These are phyloP conservation scores for Caryopteris hybrid DNA, from an alignment of 305 asterid genomes.

Conservation along the genomic window DNA sequence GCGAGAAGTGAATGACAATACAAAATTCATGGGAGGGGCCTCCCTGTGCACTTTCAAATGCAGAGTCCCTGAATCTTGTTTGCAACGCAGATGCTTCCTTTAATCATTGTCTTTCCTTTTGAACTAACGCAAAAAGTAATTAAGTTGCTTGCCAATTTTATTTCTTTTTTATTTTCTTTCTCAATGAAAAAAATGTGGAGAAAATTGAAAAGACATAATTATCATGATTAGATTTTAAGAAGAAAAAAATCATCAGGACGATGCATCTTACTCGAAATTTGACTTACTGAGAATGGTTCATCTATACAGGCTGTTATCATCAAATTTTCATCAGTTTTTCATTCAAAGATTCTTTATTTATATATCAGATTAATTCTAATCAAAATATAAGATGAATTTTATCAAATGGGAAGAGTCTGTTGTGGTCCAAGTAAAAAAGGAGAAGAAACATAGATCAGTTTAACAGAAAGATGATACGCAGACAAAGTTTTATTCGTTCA, in stretches of 20 bases:
- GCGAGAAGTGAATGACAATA: not conserved
- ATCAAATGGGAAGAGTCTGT: not conserved
- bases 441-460: not conserved
- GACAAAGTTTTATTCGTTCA: not conserved
- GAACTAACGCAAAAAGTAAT: not conserved
- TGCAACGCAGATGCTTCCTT: not conserved
- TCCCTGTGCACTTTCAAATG: not conserved
- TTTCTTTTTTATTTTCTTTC: not conserved
- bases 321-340: not conserved
- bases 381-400: not conserved
- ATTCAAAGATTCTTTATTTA: not conserved
- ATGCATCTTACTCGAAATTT: too few relatives aligned
- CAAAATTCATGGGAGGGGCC: not conserved
- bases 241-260: too few relatives aligned
- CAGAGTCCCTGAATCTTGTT: not conserved
- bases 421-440: not conserved
- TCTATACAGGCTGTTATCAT: not conserved
- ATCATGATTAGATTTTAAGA: slow-evolving; percentile 1
- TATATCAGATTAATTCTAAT: not conserved
- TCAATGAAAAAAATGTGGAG: not conserved
- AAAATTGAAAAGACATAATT: not conserved
- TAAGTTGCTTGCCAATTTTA: not conserved
- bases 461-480: not conserved
- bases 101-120: not conserved
- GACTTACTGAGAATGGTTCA: not conserved